phyloP scores from a whole-genome alignment of 2,329 filamentous ascomycete genomes.

The Dryadomyces quercivorus region DNA sequence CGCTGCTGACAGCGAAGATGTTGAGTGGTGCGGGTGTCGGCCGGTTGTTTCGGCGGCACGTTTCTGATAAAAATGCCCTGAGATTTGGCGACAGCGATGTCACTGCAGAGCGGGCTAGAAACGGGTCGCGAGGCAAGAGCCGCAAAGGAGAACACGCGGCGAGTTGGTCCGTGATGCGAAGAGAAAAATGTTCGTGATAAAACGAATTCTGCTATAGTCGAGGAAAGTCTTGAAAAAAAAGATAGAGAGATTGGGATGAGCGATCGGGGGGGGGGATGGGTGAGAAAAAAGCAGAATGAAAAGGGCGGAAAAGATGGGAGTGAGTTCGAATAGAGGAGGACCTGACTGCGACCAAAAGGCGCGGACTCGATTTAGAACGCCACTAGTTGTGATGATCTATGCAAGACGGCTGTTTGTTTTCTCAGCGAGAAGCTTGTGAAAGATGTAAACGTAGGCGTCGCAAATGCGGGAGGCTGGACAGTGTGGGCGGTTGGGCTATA shows the following conservation, averaged over 20 bases:
- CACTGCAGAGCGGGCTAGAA: conserved; percentile 3
- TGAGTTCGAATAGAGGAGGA: background rate
- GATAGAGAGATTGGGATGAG: background rate
- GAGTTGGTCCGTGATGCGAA: background rate
- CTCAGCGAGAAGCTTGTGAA: conserved; percentile 7
- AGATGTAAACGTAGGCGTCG: conserved; percentile 6
- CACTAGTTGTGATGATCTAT: conserved; percentile 4
- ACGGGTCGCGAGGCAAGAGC: background rate
- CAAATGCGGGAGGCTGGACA: conserved; percentile 12
- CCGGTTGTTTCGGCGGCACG: background rate
- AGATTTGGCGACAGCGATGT: background rate
- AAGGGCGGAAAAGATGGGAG: background rate
- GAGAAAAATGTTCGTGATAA: background rate
- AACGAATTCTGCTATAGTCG: background rate
- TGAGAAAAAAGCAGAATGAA: background rate
- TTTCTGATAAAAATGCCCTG: background rate
- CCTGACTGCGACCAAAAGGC: background rate
- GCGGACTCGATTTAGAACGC: background rate
- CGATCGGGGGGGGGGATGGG: background rate
- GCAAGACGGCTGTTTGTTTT: background rate
- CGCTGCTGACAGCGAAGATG: conserved; percentile 6
- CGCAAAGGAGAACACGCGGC: background rate
- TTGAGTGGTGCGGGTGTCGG: background rate
- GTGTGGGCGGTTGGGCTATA: conserved; percentile 12
- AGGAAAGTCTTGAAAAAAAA: background rate